These are phyloP conservation scores for Omphalotus guepiniiformis DNA, from an alignment of 768 basidiomycete species.

Conservation along the genomic window DNA sequence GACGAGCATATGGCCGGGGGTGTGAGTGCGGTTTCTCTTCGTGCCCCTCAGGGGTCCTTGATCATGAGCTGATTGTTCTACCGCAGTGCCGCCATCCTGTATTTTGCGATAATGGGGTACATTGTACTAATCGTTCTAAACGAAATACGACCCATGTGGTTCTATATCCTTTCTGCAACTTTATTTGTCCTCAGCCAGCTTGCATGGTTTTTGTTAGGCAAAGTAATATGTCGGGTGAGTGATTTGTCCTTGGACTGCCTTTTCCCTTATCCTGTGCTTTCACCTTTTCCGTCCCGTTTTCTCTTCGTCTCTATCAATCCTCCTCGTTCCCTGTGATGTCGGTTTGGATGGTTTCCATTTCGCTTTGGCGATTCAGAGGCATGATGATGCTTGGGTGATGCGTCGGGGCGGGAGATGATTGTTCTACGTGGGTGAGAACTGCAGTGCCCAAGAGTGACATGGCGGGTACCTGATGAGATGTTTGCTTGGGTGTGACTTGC, in stretches of 20 bases:
- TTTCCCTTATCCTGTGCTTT: constrained; percentile 38
- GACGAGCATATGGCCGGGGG: constrained; percentile 74
- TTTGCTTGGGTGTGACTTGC: too few species aligned
- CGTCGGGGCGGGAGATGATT: too few species aligned
- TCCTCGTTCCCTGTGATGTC: too few species aligned
- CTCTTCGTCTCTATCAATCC: neutral
- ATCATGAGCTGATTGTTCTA: neutral
- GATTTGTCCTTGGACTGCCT: neutral
- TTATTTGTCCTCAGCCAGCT: constrained; percentile 81
- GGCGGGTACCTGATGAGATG: too few species aligned
- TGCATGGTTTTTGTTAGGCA: constrained; percentile 75
- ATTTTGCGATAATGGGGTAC: constrained; percentile 73
- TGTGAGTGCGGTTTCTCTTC: constrained; percentile 39
- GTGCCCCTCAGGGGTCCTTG: neutral
- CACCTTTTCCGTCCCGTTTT: constrained; percentile 1
- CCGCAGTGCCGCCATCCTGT: constrained; percentile 58
- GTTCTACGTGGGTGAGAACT: too few species aligned
- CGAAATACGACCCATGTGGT: constrained; percentile 78
- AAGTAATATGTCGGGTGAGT: constrained; percentile 64
- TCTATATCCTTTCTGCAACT: constrained; percentile 67
- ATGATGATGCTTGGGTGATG: too few species aligned
- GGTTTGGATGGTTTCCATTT: neutral
- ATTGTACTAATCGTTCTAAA: constrained; percentile 73
- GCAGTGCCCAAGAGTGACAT: too few species aligned
- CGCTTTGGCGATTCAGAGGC: neutral